These are phyloP conservation scores for Penicillium sp. DNA, from an alignment of 2,329 filamentous ascomycete species.

Conservation along the genomic window DNA sequence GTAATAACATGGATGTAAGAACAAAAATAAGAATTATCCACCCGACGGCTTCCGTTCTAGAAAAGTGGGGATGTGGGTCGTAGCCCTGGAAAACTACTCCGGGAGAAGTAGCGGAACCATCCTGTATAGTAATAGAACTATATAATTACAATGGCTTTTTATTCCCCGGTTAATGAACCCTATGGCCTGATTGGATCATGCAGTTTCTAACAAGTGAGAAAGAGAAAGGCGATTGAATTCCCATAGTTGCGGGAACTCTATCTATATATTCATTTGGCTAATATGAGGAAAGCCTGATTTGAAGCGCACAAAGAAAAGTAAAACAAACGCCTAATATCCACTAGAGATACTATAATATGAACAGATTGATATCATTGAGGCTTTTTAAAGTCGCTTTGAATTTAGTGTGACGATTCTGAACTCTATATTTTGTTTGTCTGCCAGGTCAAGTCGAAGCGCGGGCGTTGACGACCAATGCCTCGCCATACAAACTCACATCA, in stretches of 20 bases:
- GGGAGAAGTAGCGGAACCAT: not conserved
- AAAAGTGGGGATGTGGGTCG: not conserved
- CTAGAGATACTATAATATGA: too few species aligned
- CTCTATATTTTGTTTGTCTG: not conserved
- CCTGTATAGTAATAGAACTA: too few species aligned
- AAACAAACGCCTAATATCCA: too few species aligned
- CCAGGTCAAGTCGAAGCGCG: not conserved
- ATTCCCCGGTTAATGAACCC: not conserved
- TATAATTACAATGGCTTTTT: too few species aligned
- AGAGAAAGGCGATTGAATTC: not conserved
- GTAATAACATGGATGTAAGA: not conserved
- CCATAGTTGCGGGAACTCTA: not conserved
- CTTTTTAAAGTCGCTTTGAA: not conserved
- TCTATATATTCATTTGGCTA: too few species aligned
- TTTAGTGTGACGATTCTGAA: not conserved
- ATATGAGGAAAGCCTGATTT: too few species aligned
- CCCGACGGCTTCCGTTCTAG: not conserved
- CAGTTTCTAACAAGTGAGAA: not conserved
- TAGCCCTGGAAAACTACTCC: not conserved
- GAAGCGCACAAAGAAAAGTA: too few species aligned
- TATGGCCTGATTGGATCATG: not conserved
- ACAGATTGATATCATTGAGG: not conserved
- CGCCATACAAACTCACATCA: slow-evolving; percentile 24
- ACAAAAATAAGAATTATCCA: not conserved
- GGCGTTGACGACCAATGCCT: slow-evolving; percentile 8